Conservation (phyloP, 2,329 filamentous ascomycete species). For the Thelonectria discophora region DNA sequence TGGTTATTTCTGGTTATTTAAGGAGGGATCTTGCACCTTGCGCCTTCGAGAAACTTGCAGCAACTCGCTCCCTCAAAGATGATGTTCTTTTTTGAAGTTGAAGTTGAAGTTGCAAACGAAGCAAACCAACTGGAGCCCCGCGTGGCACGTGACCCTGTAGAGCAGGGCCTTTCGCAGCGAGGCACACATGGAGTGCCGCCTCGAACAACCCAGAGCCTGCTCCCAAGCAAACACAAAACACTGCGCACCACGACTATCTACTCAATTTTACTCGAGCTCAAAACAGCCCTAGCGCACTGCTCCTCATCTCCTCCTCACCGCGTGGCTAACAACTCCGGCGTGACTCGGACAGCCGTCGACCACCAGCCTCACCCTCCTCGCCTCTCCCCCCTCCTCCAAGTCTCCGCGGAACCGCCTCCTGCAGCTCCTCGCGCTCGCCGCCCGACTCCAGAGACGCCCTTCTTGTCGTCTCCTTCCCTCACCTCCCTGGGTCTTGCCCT, state of each 20-base stretch:
- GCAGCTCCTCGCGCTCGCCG: conserved; percentile 24
- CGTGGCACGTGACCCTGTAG: conserved; percentile 46
- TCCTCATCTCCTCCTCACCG: too few species aligned
- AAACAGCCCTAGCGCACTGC: conserved; percentile 19
- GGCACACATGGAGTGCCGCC: conserved; percentile 44
- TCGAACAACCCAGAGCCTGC: conserved; percentile 41
- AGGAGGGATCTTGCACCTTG: too few species aligned
- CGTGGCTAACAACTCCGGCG: too few species aligned
- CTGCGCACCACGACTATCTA: conserved; percentile 28
- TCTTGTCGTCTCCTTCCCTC: not conserved
- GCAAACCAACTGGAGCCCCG: too few species aligned
- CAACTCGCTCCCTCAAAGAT: too few species aligned
- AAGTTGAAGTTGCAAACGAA: too few species aligned
- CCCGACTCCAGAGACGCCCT: conserved; percentile 26
- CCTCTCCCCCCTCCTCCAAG: conserved; percentile 11
- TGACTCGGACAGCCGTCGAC: too few species aligned
- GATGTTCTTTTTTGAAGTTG: too few species aligned
- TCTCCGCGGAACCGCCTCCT: conserved; percentile 14
- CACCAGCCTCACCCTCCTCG: too few species aligned
- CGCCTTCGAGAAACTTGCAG: too few species aligned
- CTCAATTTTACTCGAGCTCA: conserved; percentile 9
- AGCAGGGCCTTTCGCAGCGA: conserved; percentile 37
- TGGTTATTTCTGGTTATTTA: too few species aligned
- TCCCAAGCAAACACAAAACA: conserved; percentile 31
- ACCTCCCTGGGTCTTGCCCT: conserved; percentile 38